Base-by-base conservation (phyloP, 108 stramenopile genomes). In the Pseudonitzschia multistriata region DNA sequence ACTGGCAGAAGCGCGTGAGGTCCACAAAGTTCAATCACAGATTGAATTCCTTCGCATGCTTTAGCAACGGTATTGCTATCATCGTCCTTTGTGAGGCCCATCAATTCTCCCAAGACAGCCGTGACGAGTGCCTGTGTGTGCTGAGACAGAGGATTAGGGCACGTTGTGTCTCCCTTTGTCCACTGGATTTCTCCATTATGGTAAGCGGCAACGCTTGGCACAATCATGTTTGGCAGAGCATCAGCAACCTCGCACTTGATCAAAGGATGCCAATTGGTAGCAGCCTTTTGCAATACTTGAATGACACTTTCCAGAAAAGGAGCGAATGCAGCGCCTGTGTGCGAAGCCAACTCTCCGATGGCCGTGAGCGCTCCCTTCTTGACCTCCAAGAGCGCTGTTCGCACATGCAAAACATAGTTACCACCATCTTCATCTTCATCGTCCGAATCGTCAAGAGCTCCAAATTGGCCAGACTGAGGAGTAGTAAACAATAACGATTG, bases 281-380 rank as follows among this genome's bases (percentile, higher is more conserved):
- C 87, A 49, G 93, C 85, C 61, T 81, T 78, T 29, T 83, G 80
- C 45, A 98, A 75, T 15, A 83, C 83, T 52, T 88, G 84, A 85
- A 96, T 86, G n/a, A 79, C 75, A 7, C 71, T 65, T 47, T 90
- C 87, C 60, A 98, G 75, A 74, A 87, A 83, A 2, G 96, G 94
- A 47, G 83, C 83, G 79, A 96, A 98, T 24, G 84, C 83, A 25
- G 80, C 72, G 25, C 94, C 96, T 39, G 93, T 90, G 72, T 97
- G 95, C 27, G 94, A 87, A 19, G 95, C 96, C 86, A 97, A 83
- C 71, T 96, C 94, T 37, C 96, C 96, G 36, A 98, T 77, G 4
- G 97, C 98, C n/a, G 93, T 94, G 60, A 98, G 89, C 2, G 96
- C 96, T 34, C 96, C 96, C 74, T 96, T 96, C 82, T 97, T 97